phyloP scores from a whole-genome alignment of 2,329 filamentous ascomycete species.

The Sporothrix brunneoviolacea region DNA sequence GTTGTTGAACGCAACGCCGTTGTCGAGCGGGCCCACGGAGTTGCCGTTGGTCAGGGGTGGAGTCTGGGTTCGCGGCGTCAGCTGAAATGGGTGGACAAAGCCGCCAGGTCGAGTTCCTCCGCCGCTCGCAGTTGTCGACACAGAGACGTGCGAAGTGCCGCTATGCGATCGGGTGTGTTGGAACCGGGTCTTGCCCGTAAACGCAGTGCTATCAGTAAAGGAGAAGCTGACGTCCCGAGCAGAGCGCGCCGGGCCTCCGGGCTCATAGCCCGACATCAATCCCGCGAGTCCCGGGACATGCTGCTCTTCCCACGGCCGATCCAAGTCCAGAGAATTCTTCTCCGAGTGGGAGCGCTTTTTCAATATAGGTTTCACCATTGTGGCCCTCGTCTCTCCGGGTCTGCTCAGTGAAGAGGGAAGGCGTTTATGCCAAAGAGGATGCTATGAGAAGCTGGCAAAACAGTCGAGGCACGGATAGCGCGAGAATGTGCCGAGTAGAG shows the following conservation, averaged over 20 bases:
- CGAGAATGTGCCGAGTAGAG: too few relatives aligned
- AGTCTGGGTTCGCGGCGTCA: constrained; percentile 54
- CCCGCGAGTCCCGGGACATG: constrained; percentile 31
- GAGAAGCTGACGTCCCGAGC: constrained; percentile 42
- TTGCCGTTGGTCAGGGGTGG: constrained; percentile 54
- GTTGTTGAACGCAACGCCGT: constrained; percentile 24
- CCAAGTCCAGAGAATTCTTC: constrained; percentile 57
- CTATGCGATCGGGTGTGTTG: constrained; percentile 54
- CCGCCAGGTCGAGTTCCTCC: constrained; percentile 40
- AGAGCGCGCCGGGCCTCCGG: constrained; percentile 21
- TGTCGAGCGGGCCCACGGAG: constrained; percentile 47
- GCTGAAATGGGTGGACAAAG: constrained; percentile 60
- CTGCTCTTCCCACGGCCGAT: constrained; percentile 54
- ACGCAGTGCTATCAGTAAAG: constrained; percentile 19
- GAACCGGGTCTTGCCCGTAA: constrained; percentile 31
- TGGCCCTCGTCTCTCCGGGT: constrained; percentile 40
- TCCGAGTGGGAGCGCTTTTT: constrained; percentile 54
- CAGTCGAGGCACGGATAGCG: too few relatives aligned
- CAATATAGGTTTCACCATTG: constrained; percentile 54
- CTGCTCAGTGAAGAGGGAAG: constrained; percentile 27
- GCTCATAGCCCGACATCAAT: constrained; percentile 27
- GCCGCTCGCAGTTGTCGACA: constrained; percentile 48
- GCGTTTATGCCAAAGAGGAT: too few relatives aligned
- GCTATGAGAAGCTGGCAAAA: too few relatives aligned
- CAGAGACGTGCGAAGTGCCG: constrained; percentile 50